A percentile compares a stretch with the other conserved stretches of the same genome.
These are phyloP conservation scores for Mallotus nudiflorus DNA, from an alignment of 345 rosid genomes.

Conservation along the genomic window DNA sequence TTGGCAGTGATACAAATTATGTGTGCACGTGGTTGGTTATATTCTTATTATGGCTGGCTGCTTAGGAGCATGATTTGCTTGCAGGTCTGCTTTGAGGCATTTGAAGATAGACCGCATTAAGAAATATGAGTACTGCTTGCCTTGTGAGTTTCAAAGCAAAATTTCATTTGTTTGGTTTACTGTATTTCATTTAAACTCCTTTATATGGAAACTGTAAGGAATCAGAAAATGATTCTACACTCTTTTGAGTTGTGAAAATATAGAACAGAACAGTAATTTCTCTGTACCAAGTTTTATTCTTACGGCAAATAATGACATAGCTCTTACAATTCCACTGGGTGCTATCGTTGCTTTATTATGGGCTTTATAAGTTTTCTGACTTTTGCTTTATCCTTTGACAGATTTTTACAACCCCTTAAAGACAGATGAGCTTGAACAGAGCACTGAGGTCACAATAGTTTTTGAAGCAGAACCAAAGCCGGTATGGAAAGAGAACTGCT, in stretches of 20 bases:
- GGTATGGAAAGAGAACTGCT: constrained; percentile 40
- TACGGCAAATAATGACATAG: not conserved
- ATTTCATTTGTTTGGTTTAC: constrained; percentile 5
- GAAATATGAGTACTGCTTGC: constrained; percentile 90
- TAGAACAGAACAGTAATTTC: not conserved
- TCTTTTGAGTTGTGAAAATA: not conserved
- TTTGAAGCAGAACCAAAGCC: constrained; percentile 83
- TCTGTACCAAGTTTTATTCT: not conserved
- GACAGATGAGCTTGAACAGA: constrained; percentile 89
- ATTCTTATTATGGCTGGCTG: not conserved
- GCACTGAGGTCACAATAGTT: constrained; percentile 76
- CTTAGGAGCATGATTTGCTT: constrained; percentile 23
- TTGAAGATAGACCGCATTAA: constrained; percentile 85
- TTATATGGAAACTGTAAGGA: not conserved
- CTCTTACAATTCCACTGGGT: not conserved
- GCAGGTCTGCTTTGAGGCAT: constrained; percentile 88
- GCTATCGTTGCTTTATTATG: not conserved
- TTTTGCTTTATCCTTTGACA: constrained; percentile 28
- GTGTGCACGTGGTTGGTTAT: not conserved
- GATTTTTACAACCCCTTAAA: constrained; percentile 87
- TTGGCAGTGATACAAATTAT: not conserved
- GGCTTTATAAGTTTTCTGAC: constrained; percentile 8
- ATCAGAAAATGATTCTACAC: not conserved
- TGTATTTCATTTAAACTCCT: not conserved
- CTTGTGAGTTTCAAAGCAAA: constrained; percentile 70